Percentiles rank a stretch among this genome's conserved stretches.
phyloP scores from a whole-genome alignment of 2,329 filamentous ascomycete species.

The Xylariales sp. region DNA sequence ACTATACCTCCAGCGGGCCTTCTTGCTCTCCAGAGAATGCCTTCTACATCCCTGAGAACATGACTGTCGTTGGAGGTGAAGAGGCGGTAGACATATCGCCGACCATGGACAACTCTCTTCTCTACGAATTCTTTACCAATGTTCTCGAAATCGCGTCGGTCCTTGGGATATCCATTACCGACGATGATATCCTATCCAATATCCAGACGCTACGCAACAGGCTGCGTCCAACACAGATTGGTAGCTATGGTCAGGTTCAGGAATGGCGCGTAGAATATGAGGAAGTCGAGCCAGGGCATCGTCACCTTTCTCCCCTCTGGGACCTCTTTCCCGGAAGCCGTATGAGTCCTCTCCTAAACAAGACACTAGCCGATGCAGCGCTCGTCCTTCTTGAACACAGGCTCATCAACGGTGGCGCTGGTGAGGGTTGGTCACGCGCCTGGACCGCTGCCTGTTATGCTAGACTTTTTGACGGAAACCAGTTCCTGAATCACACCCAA shows the following conservation, averaged over 20 bases:
- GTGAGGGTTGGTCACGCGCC: constrained; percentile 44
- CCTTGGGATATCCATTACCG: constrained; percentile 9
- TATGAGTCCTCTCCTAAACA: constrained; percentile 31
- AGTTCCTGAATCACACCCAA: constrained; percentile 3
- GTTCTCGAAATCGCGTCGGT: constrained; percentile 13
- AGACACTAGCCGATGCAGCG: constrained; percentile 12
- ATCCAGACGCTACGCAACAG: constrained; percentile 11
- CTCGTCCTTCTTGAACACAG: constrained; percentile 12
- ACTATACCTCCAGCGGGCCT: constrained; percentile 15
- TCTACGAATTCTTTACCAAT: constrained; percentile 31
- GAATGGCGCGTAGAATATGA: constrained; percentile 10
- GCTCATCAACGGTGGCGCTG: constrained; percentile 32
- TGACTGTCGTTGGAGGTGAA: not conserved
- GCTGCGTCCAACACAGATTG: constrained; percentile 17
- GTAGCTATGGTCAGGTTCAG: constrained; percentile 6
- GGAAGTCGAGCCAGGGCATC: constrained; percentile 36
- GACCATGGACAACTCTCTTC: constrained; percentile 33
- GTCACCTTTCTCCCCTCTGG: constrained; percentile 41
- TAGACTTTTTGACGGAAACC: constrained; percentile 7
- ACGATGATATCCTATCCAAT: constrained; percentile 6
- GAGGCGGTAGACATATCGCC: constrained; percentile 23
- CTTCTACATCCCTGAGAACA: constrained; percentile 8
- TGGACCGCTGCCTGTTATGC: constrained; percentile 37
- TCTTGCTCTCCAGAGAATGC: constrained; percentile 32
- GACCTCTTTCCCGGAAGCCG: constrained; percentile 34